phyloP scores from a whole-genome alignment of 192 early-diverging fungal species.

The Funneliformis mosseae region DNA sequence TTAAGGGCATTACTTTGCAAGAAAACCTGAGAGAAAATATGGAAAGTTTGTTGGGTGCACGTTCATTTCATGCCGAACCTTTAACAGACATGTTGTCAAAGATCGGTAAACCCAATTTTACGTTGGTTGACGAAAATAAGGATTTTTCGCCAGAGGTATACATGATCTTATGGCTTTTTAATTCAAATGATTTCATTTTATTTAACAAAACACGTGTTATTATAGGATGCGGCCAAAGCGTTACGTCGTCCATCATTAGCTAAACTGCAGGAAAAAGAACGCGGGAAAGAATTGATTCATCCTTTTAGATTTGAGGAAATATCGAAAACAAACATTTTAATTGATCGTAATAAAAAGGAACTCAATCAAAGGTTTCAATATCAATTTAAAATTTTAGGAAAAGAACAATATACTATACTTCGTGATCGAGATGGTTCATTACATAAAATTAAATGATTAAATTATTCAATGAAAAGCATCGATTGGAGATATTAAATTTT shows the following conservation, averaged over 20 bases:
- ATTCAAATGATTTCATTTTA: neutral
- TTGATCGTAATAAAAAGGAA: conserved; percentile 33
- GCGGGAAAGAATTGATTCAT: conserved; percentile 38
- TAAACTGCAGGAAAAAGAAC: conserved; percentile 44
- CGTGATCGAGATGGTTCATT: conserved; percentile 30
- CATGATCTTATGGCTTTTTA: too few species aligned
- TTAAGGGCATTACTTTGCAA: conserved; percentile 60
- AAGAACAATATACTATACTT: neutral
- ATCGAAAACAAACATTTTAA: conserved; percentile 29
- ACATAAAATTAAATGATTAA: neutral
- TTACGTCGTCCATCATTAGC: conserved; percentile 67
- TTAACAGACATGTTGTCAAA: conserved; percentile 58
- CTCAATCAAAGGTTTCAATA: conserved; percentile 44
- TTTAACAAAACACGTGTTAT: neutral
- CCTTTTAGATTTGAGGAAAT: conserved; percentile 38
- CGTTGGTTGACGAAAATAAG: conserved; percentile 79
- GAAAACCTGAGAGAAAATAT: conserved; percentile 75
- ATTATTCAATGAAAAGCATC: neutral
- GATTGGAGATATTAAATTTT: neutral
- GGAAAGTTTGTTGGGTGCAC: conserved; percentile 79
- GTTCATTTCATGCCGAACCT: conserved; percentile 48
- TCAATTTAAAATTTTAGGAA: conserved; percentile 45
- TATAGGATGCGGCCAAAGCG: conserved; percentile 75
- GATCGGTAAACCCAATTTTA: conserved; percentile 75
- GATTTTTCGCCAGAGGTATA: conserved; percentile 62